Base-by-base conservation (phyloP, 331 rosid genomes). In the Rosa hybrid region DNA sequence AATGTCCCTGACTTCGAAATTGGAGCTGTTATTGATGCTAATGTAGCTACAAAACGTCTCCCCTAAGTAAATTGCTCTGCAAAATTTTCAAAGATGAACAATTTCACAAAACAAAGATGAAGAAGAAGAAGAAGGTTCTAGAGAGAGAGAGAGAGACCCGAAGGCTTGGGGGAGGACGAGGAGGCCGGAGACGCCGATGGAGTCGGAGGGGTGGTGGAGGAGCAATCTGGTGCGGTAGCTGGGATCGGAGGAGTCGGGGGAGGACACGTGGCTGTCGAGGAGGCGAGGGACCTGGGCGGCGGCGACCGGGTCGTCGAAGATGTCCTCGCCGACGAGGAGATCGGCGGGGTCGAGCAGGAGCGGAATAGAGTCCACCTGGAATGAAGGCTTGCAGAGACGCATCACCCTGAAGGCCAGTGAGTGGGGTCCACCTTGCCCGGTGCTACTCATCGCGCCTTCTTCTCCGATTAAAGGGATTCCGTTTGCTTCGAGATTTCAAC, bases 81-180 rank as follows among this genome's bases (percentile, higher is more conserved):
- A 12, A 75, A 13, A 34, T 60, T 72, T 12, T 59, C 18, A 78
- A 39, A 75, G 13, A 69, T 46, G 48, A 63, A 57, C 21, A 62
- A 30, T 41, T 60, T 11, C 13, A 57, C 12, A n/a, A 71, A 34
- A 68, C 39, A 8, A 44, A 4, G 46, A 20, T 27, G 57, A 38
- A 11, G 49, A 45, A 45, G 20, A 12, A 65, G 44, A 54, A 16
- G 53, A 54, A 54, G n/a, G 78, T 63, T 62, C 8, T 12, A 21
- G 72, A 60, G 17, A 20, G 56, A 30, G n/a, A 60, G 17, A 16
- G 64, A 45, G 53, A 71, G 57, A 92, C 98, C 99, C 98, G 81
- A 96, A 96, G 50, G 99, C 90, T 86, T 96, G 98, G 20, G 98
- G 99, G 83, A 96, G 99, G 54, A 96, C 97, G 85, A 96, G 97